A percentile compares a stretch with the other conserved stretches of the same genome.
phyloP scores from a whole-genome alignment of 140 eudicot species.

The Oenanthe javanica region DNA sequence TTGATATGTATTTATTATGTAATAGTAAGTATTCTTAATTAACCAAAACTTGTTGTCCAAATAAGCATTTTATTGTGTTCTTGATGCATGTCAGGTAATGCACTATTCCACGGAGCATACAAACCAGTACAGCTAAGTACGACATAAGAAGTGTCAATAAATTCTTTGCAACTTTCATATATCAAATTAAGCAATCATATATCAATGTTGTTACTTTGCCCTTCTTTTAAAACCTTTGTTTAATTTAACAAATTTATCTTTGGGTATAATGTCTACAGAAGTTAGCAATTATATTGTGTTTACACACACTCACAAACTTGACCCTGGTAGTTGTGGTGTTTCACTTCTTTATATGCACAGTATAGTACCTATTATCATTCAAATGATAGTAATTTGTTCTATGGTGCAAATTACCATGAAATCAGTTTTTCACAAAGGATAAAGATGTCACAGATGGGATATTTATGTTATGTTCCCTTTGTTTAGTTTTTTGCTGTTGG shows the following conservation, averaged over 20 bases:
- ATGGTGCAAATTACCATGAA: background rate
- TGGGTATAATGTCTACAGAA: background rate
- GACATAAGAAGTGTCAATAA: background rate
- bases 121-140: background rate
- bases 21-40: background rate
- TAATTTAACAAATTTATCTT: background rate
- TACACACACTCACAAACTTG: background rate
- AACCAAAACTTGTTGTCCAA: background rate
- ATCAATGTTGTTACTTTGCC: background rate
- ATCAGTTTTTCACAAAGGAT: background rate
- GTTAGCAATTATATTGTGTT: background rate
- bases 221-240: background rate
- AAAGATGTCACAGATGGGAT: background rate
- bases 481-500: background rate
- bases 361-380: background rate
- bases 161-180: background rate
- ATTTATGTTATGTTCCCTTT: background rate
- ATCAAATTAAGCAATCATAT: background rate
- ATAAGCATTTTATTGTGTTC: background rate
- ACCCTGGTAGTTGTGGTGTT: background rate
- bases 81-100: background rate
- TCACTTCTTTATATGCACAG: background rate
- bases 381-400: background rate
- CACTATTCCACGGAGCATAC: background rate
- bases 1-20: background rate